These are phyloP conservation scores for Coemansia sp. DNA, from an alignment of 192 early-diverging fungal species.

Conservation along the genomic window DNA sequence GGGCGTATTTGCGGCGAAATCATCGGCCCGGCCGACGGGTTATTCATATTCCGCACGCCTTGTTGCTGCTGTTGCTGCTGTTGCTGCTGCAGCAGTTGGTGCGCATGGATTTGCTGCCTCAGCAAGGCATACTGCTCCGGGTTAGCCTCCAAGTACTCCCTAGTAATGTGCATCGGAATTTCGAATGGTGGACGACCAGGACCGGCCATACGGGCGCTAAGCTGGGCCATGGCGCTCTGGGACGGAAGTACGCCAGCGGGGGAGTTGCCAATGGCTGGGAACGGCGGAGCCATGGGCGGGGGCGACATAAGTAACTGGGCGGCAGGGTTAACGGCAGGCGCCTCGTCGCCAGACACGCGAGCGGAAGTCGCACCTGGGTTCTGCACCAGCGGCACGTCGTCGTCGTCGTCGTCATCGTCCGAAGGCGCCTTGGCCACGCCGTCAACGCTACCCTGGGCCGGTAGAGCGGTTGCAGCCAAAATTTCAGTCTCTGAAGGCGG, in stretches of 20 bases:
- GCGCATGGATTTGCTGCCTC: conserved; percentile 25
- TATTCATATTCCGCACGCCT: conserved; percentile 15
- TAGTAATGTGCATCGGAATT: conserved; percentile 38
- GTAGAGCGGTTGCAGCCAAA: not conserved
- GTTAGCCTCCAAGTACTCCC: conserved; percentile 48
- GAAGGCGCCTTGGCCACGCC: not conserved
- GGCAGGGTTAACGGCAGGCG: not conserved
- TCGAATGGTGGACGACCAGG: conserved; percentile 19
- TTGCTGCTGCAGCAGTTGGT: conserved; percentile 17
- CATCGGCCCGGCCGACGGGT: conserved; percentile 17
- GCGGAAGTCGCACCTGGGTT: not conserved
- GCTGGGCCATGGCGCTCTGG: conserved; percentile 24
- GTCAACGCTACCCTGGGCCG: not conserved
- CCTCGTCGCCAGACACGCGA: conserved; percentile 1
- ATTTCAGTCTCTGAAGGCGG: not conserved
- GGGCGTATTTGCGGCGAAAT: conserved; percentile 47
- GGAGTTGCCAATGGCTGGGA: not conserved
- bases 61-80: conserved; percentile 33
- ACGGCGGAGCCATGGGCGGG: not conserved
- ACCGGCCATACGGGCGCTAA: conserved; percentile 20
- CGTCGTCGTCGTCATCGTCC: conserved; percentile 7
- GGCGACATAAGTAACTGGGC: conserved; percentile 20
- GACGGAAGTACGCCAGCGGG: conserved; percentile 2
- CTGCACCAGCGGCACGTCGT: conserved; percentile 27
- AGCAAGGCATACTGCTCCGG: conserved; percentile 36